Evolutionary conservation across 2,329 filamentous ascomycete species (phyloP).

Genomic region (Epichloe sp.): DNA sequence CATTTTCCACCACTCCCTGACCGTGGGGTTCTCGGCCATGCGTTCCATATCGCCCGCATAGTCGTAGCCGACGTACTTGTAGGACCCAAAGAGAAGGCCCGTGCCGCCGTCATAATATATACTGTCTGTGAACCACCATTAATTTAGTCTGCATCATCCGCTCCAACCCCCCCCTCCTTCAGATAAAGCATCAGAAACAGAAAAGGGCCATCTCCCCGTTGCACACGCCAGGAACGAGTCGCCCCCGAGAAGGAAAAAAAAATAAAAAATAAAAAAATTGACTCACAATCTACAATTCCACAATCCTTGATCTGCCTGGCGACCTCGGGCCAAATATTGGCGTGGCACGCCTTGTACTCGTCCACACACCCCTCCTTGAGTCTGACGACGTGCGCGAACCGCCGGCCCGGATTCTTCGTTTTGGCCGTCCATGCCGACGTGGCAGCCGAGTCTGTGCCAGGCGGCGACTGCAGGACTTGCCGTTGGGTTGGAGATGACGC

Average conservation of each 20-base stretch:
- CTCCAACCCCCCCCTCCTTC: not conserved
- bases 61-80: constrained; percentile 66
- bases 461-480: constrained; percentile 5
- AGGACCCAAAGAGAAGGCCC: constrained; percentile 56
- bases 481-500: constrained; percentile 8
- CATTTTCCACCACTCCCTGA: constrained; percentile 70
- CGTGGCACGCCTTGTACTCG: constrained; percentile 63
- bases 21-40: constrained; percentile 60
- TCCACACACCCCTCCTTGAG: constrained; percentile 53
- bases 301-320: constrained; percentile 62
- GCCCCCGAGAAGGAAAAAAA: not conserved
- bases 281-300: constrained; percentile 59
- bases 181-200: not conserved
- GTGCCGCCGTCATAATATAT: constrained; percentile 56
- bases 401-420: constrained; percentile 31
- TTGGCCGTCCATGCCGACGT: constrained; percentile 2
- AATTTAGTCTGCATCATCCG: not conserved
- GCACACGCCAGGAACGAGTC: no score
- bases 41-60: constrained; percentile 63
- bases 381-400: constrained; percentile 60
- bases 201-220: not conserved
- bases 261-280: no score
- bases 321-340: constrained; percentile 65
- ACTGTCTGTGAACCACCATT: constrained; percentile 37
- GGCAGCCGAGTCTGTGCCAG: not conserved